Base-by-base conservation (phyloP, 345 rosid species). In the Camelina hispida region DNA sequence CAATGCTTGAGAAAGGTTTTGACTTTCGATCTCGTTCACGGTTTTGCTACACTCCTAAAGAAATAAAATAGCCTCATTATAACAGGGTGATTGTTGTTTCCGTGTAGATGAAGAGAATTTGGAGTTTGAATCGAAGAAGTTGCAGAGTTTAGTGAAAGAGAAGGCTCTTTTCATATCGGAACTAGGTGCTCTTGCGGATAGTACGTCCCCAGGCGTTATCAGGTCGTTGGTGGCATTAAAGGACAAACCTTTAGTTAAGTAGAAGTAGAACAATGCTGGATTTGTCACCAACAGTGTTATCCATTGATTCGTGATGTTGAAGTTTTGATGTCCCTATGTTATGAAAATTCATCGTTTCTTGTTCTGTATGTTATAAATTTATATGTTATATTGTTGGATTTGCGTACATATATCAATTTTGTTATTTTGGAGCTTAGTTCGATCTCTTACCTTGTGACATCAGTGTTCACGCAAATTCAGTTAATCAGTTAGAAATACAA, bases 1-100 rank as follows among this genome's bases (percentile, higher is more conserved):
- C 87, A 32, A 75, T 90, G 38, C 83, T 95, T 77, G 94, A 90
- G 78, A 81, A 84, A 88, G 97, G 93, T 92, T n/a, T 47, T n/a
- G 30, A 25, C 25, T 23, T 23, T 23, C 2, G 25, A 44, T 44
- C 54, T 44, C 23, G 11, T 44, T 25, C 9, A 44, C 68, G 25
- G 5, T 22, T 7, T 22, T 62, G 20, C 58, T 63, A 32, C 14
- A 16, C 42, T 44, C 51, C 14, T 35, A n/a, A 69, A 16, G 30
- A n/a, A 42, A 62, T 61, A 4, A 8, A 54, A 5, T 54, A 7
- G 37, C n/a, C 34, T 42, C 51, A 34, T 69, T 28, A 25, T 60
- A 30, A 59, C 20, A 16, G 14, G 22, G 1, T 15, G 46, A 42
- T 42, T 35, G 40, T 1, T 50, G 1, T 15, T 78, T 72, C 23